These are phyloP conservation scores for Rhinocladiella mackenziei DNA, from an alignment of 2,329 filamentous ascomycete genomes.

Conservation along the genomic window DNA sequence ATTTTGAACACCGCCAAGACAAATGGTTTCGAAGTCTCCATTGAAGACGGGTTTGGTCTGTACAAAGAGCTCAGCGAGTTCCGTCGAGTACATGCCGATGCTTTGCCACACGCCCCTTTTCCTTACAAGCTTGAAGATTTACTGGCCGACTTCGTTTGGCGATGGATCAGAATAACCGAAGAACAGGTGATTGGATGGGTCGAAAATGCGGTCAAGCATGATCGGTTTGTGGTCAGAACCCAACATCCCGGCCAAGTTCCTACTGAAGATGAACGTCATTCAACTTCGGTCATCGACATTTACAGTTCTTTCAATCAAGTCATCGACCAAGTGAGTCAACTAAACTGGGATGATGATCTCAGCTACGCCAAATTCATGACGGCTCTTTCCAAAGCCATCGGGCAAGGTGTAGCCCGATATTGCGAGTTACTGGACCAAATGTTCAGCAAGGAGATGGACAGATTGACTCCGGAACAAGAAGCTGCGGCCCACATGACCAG, in stretches of 20 bases:
- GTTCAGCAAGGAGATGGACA: slow-evolving; percentile 90
- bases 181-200: slow-evolving; percentile 76
- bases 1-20: slow-evolving; percentile 71
- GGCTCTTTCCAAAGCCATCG: slow-evolving; percentile 76
- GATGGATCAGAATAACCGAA: slow-evolving; percentile 83
- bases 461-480: slow-evolving; percentile 80
- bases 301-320: slow-evolving; percentile 93
- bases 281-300: slow-evolving; percentile 86
- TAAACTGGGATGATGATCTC: slow-evolving; percentile 90
- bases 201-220: slow-evolving; percentile 84
- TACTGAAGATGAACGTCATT: slow-evolving; percentile 80
- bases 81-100: slow-evolving; percentile 71
- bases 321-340: slow-evolving; percentile 75
- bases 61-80: slow-evolving; percentile 87
- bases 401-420: slow-evolving; percentile 77
- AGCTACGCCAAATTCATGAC: slow-evolving; percentile 98
- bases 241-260: slow-evolving; percentile 60
- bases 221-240: slow-evolving; percentile 73
- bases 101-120: slow-evolving; percentile 69
- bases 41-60: slow-evolving; percentile 90
- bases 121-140: slow-evolving; percentile 82
- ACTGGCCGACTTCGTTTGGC: slow-evolving; percentile 89
- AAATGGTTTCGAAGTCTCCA: slow-evolving; percentile 68
- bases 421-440: slow-evolving; percentile 84
- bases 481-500: slow-evolving; percentile 71